phyloP scores from a whole-genome alignment of 1,284 basidiomycete genomes.

The Puccinia polysora region DNA sequence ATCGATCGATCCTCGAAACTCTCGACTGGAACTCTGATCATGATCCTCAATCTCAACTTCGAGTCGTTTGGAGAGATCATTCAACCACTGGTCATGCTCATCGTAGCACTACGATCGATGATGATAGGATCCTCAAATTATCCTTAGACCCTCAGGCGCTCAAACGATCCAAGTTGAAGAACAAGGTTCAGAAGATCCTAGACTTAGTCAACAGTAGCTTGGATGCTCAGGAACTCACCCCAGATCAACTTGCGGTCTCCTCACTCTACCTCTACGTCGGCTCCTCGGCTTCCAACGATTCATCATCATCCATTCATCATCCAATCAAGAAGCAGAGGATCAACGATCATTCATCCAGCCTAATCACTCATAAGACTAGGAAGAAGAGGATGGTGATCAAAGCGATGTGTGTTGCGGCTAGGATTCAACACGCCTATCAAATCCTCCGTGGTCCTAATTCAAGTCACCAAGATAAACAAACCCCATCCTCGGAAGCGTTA shows the following conservation, averaged over 20 bases:
- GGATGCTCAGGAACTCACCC: not conserved
- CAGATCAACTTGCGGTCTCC: not conserved
- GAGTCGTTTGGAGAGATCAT: conserved; percentile 47
- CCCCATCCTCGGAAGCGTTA: not conserved
- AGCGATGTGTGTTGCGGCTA: conserved; percentile 23
- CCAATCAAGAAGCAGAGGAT: not conserved
- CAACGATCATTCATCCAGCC: not conserved
- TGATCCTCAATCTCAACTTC: conserved; percentile 26
- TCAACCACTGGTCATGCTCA: conserved; percentile 47
- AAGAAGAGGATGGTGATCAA: conserved; percentile 12
- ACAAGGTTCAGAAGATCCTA: conserved; percentile 14
- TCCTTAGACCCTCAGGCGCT: not conserved
- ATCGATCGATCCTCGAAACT: conserved; percentile 53
- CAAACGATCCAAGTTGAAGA: not conserved
- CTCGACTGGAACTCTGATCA: conserved; percentile 51
- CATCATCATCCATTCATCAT: not conserved
- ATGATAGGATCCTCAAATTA: conserved; percentile 42
- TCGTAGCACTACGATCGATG: conserved; percentile 46
- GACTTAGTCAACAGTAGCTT: conserved; percentile 19
- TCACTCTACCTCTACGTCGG: conserved; percentile 27
- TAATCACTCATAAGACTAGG: not conserved
- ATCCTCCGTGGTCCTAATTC: not conserved
- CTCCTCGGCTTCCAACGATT: not conserved
- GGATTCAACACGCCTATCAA: conserved; percentile 20
- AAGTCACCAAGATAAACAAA: not conserved